Base-by-base conservation (phyloP, 1,139 yeast genomes). In the Blastobotrys buckinghamii region DNA sequence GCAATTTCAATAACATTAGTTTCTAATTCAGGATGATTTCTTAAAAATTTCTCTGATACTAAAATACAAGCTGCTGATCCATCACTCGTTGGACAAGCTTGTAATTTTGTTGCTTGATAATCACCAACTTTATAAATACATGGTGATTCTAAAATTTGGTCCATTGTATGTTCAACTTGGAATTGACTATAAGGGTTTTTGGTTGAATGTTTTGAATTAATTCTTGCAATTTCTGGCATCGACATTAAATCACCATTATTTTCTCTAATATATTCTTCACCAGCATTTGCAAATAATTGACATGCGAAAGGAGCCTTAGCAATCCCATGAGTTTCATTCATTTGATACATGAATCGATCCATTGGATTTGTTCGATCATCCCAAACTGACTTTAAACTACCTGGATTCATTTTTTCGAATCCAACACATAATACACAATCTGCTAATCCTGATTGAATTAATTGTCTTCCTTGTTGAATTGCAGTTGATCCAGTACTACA, bases 61-160 rank as follows among this genome's bases (percentile, higher is more conserved):
- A 87, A 72, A 44, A 87, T 72, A 39, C 84, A 77, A 37, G 95
- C 95, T 53, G 95, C 94, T 67, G 84, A 94, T 68, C 96, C 96
- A 65, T 87, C 95, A 61, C 64, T 59, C 6, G 66, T 62, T 13
- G 66, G 66, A 46, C 65, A 62, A 48, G 65, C 61, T 47, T 61
- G 62, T 13, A 62, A 56, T 46, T 59, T 60, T 26, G 65, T 59
- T 29, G 59, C 54, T 10, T 36, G 36, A 20, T 42, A 42, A 15
- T 38, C 33, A 20, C 43, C 42, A 16, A 32, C 39, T 8, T 22
- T 20, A 46, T 59, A 61, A 22, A 62, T 56, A 36, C 37, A 37
- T 10, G 65, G 62, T 8, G 65, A 55, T 37, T 50, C 41, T 43
- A 59, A 58, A 49, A 62, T 55, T 50, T 61, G 59, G 12, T 62